A percentile compares a stretch with the other conserved stretches of the same genome.
These are phyloP conservation scores for Sclerospora graminicola DNA, from an alignment of 352 stramenopile species.

Conservation along the genomic window DNA sequence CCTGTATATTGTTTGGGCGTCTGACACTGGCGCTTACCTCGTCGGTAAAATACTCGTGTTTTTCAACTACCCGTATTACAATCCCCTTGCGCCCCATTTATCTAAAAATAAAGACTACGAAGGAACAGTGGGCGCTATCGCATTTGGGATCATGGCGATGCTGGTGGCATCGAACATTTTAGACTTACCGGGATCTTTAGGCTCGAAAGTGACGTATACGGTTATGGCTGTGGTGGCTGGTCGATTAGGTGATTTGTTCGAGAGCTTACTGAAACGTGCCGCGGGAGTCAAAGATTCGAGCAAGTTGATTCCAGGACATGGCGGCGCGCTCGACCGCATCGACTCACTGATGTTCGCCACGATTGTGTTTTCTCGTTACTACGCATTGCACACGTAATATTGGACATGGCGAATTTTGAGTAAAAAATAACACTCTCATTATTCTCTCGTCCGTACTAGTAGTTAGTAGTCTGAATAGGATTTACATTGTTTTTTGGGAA, in stretches of 20 bases:
- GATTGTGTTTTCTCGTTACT: constrained; percentile 58
- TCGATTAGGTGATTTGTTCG: constrained; percentile 92
- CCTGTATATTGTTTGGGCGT: constrained; percentile 63
- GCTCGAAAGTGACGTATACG: constrained; percentile 71
- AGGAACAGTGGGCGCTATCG: constrained; percentile 81
- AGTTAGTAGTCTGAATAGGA: too few relatives aligned
- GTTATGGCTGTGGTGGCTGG: constrained; percentile 88
- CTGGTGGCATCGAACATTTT: constrained; percentile 55
- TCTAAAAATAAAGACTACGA: constrained; percentile 96
- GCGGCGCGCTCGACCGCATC: constrained; percentile 90
- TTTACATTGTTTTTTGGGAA: too few relatives aligned
- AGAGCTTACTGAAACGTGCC: constrained; percentile 93
- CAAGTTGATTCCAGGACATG: constrained; percentile 92
- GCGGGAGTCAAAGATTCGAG: constrained; percentile 92
- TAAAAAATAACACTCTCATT: too few relatives aligned
- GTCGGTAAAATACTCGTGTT: constrained; percentile 80
- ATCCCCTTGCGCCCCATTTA: constrained; percentile 76
- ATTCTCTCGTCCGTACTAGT: too few relatives aligned
- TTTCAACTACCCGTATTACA: constrained; percentile 75
- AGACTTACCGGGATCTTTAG: constrained; percentile 53
- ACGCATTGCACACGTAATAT: constrained; percentile 4
- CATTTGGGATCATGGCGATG: constrained; percentile 81
- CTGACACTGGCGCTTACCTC: constrained; percentile 92
- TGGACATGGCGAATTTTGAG: too few relatives aligned
- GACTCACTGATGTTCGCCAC: constrained; percentile 91